phyloP scores from a whole-genome alignment of 208 protist genomes.

The Perkinsela sp. region DNA sequence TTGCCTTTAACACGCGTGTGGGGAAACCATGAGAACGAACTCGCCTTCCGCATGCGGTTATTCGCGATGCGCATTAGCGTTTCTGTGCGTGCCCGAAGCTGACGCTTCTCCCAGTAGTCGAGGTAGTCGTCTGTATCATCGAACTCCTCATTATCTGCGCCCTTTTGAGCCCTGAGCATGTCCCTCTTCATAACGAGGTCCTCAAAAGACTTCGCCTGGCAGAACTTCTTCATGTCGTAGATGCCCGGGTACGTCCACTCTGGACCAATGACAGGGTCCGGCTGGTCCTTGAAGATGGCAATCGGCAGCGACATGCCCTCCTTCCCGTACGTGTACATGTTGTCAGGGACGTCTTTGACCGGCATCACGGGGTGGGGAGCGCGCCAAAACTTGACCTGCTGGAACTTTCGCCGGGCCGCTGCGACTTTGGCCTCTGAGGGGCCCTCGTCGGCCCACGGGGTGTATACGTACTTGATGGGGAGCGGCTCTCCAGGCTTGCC shows the following conservation, averaged over 20 bases:
- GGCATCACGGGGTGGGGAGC: conserved; percentile 26
- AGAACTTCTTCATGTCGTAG: conserved; percentile 58
- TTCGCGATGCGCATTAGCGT: neutral
- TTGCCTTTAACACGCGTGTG: neutral
- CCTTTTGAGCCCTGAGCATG: neutral
- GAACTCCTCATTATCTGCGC: neutral
- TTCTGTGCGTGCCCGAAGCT: neutral
- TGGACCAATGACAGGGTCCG: conserved; percentile 48
- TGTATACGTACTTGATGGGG: neutral
- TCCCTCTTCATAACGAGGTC: conserved; percentile 46
- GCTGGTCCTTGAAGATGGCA: conserved; percentile 56
- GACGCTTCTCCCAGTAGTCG: neutral
- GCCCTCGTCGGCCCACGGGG: neutral
- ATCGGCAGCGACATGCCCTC: conserved; percentile 65
- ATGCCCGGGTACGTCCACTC: conserved; percentile 67
- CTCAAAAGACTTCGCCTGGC: conserved; percentile 38
- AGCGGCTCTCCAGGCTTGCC: neutral
- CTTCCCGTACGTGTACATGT: conserved; percentile 67
- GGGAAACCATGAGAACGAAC: neutral
- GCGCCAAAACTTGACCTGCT: neutral
- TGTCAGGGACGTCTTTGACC: conserved; percentile 52
- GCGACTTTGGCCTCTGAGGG: neutral
- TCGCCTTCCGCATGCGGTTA: neutral
- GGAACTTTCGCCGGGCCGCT: neutral
- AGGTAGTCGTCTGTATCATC: neutral